These are phyloP conservation scores for Eimeria necatrix DNA, from an alignment of 169 alveolate genomes.

Conservation along the genomic window DNA sequence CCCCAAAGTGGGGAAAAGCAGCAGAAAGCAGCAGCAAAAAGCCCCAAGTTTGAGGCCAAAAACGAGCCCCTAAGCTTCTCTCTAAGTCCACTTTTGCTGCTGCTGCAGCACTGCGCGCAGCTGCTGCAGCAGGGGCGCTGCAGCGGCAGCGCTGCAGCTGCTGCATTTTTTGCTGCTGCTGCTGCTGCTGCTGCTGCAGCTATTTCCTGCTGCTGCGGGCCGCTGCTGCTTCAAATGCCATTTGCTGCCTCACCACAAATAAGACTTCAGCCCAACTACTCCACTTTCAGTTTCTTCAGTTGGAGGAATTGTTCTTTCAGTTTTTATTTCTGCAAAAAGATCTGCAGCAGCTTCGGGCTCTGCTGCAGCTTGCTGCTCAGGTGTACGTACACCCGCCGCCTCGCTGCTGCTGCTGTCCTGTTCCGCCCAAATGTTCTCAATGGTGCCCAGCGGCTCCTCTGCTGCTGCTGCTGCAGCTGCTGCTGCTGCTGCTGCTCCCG, in stretches of 20 bases:
- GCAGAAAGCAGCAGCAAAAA: not conserved
- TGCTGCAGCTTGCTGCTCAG: not conserved
- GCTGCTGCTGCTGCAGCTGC: not conserved
- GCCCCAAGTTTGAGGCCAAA: not conserved
- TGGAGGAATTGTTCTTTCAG: not conserved
- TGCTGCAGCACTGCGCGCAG: not conserved
- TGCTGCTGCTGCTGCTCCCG: not conserved
- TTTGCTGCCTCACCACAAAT: not conserved
- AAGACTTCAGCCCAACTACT: not conserved
- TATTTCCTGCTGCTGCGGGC: too few relatives aligned
- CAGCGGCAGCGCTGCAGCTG: not conserved
- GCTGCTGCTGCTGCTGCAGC: too few relatives aligned
- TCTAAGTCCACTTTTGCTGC: not conserved
- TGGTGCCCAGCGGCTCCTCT: not conserved
- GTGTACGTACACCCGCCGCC: not conserved
- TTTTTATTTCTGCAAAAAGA: not conserved
- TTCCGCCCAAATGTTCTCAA: not conserved
- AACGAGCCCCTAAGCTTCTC: not conserved
- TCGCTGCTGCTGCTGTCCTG: not conserved
- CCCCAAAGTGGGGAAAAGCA: not conserved
- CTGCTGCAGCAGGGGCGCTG: not conserved
- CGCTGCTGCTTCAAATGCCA: not conserved
- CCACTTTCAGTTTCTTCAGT: constrained; percentile 31
- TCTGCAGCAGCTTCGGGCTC: not conserved
- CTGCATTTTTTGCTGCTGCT: too few relatives aligned